A percentile compares a stretch with the other conserved stretches of the same genome.
phyloP scores from a whole-genome alignment of 352 stramenopile genomes.

The Globisporangium abappressorium region DNA sequence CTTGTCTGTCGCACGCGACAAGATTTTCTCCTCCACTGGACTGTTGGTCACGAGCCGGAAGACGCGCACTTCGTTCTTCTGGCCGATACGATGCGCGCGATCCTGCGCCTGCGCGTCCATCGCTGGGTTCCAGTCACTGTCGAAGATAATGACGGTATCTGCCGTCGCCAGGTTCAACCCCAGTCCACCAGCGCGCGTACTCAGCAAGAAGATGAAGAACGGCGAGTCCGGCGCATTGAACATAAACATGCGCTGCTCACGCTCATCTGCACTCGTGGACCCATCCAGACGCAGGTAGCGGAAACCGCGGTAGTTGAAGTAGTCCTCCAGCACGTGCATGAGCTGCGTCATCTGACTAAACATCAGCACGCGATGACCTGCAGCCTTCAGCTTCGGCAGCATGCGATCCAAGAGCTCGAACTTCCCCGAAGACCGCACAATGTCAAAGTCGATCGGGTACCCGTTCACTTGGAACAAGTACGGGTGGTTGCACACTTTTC shows the following conservation, averaged over 20 bases:
- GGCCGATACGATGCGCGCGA: conserved; percentile 89
- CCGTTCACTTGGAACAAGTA: conserved; percentile 86
- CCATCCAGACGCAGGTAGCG: conserved; percentile 96
- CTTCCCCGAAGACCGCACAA: conserved; percentile 88
- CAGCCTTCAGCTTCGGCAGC: conserved; percentile 92
- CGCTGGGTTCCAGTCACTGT: conserved; percentile 99
- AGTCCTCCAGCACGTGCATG: conserved; percentile 90
- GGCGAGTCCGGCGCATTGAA: conserved; percentile 93
- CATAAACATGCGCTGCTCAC: conserved; percentile 97
- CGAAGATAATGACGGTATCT: conserved; percentile 99
- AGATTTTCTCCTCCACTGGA: conserved; percentile 87
- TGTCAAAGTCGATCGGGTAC: conserved; percentile 85
- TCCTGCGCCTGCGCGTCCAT: conserved; percentile 93
- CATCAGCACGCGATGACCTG: conserved; percentile 90
- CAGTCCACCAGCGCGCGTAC: conserved; percentile 95
- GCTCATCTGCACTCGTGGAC: conserved; percentile 93
- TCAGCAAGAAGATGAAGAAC: conserved; percentile 97
- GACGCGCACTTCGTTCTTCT: conserved; percentile 89
- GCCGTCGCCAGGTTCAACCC: conserved; percentile 98
- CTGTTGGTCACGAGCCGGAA: conserved; percentile 86
- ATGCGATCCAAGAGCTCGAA: conserved; percentile 97
- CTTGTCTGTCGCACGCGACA: conserved; percentile 85
- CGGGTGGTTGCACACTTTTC: conserved; percentile 89
- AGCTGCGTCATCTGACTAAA: conserved; percentile 91
- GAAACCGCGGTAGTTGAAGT: conserved; percentile 89